Evolutionary conservation across 768 basidiomycete genomes (phyloP).

Genomic region (Russula ochroleuca): DNA sequence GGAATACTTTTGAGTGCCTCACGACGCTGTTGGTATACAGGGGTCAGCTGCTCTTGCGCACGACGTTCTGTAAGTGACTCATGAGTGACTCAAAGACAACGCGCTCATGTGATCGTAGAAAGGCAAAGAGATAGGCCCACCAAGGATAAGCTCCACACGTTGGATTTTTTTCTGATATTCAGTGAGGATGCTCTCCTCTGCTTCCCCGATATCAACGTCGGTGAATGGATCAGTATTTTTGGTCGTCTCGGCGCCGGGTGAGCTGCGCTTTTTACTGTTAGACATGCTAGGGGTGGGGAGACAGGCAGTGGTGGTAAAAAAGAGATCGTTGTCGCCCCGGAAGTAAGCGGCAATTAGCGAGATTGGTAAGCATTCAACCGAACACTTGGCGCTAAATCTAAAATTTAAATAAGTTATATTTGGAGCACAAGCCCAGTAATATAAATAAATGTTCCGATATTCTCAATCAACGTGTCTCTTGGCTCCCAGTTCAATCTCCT

Average conservation of each 20-base stretch:
- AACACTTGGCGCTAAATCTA: neutral
- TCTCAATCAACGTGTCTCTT: constrained; percentile 72
- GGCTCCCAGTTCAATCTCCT: constrained; percentile 78
- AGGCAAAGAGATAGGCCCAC: constrained; percentile 41
- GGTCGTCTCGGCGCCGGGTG: constrained; percentile 73
- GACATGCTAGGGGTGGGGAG: constrained; percentile 32
- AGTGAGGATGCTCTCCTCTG: constrained; percentile 65
- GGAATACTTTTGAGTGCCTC: constrained; percentile 58
- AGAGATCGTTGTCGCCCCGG: constrained; percentile 4
- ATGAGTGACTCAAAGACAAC: neutral
- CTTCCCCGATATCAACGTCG: constrained; percentile 64
- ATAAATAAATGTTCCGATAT: constrained; percentile 8
- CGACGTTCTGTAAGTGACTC: constrained; percentile 51
- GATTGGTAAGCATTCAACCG: constrained; percentile 22
- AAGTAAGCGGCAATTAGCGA: constrained; percentile 21
- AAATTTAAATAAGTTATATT: constrained; percentile 6
- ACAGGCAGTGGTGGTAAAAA: constrained; percentile 10
- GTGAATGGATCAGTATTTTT: constrained; percentile 56
- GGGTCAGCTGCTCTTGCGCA: constrained; percentile 50
- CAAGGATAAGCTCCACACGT: constrained; percentile 66
- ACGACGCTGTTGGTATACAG: constrained; percentile 70
- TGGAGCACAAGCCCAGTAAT: neutral
- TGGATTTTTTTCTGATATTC: constrained; percentile 63
- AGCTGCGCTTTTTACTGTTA: constrained; percentile 61
- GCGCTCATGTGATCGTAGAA: neutral